phyloP scores from a whole-genome alignment of 108 stramenopile genomes.

The Fistulifera solaris region DNA sequence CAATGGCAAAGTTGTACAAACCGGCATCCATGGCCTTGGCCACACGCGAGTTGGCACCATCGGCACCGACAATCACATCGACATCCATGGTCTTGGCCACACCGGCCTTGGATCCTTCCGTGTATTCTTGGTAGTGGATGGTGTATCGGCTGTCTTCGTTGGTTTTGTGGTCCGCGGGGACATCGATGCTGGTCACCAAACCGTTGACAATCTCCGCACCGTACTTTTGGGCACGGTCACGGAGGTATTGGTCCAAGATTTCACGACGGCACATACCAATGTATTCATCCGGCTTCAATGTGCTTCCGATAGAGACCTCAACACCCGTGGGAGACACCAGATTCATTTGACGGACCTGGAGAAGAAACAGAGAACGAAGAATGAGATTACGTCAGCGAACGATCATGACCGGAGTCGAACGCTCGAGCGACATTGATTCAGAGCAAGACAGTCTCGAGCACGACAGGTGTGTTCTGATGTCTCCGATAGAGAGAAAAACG shows the following conservation, averaged over 20 bases:
- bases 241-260: constrained; percentile 93
- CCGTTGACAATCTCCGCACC: constrained; percentile 90
- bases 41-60: constrained; percentile 96
- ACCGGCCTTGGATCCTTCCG: constrained; percentile 57
- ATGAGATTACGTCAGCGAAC: neutral
- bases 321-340: constrained; percentile 94
- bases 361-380: neutral
- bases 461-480: too few relatives aligned
- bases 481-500: too few relatives aligned
- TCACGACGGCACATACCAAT: constrained; percentile 99
- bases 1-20: constrained; percentile 97
- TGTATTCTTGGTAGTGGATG: constrained; percentile 81
- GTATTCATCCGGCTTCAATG: constrained; percentile 94
- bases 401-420: neutral
- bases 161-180: constrained; percentile 78
- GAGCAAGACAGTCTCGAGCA: neutral
- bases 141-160: constrained; percentile 67
- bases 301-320: constrained; percentile 96
- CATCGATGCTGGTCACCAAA: constrained; percentile 88
- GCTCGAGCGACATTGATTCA: neutral
- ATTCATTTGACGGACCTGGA: constrained; percentile 92
- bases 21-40: constrained; percentile 99
- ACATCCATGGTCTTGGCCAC: constrained; percentile 78
- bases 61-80: constrained; percentile 91
- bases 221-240: constrained; percentile 92